A percentile compares a stretch with the other conserved stretches of the same genome.
Conservation (phyloP, 768 basidiomycete species). For the Termitomyces heimii region DNA sequence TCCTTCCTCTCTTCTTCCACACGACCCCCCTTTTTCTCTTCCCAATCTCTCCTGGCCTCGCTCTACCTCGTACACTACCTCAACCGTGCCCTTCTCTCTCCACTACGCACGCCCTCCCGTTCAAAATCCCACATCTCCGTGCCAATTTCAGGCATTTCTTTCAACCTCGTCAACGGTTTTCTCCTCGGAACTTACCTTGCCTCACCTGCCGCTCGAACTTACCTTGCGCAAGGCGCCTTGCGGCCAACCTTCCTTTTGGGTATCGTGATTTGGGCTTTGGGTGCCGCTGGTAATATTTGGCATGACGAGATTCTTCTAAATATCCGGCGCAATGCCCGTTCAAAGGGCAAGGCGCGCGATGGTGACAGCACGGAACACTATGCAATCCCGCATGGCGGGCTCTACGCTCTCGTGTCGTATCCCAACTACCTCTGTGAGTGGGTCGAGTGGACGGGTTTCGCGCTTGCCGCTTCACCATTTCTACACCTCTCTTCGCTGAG, state of each 20-base stretch:
- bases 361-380: constrained; percentile 7
- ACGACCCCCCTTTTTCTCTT: constrained; percentile 24
- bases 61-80: constrained; percentile 74
- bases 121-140: constrained; percentile 71
- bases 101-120: constrained; percentile 74
- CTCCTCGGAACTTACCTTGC: constrained; percentile 68
- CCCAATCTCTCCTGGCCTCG: constrained; percentile 44
- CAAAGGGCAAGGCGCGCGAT: constrained; percentile 26
- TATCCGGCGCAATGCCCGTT: constrained; percentile 61
- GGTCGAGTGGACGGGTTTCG: constrained; percentile 90
- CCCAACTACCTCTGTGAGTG: constrained; percentile 96
- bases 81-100: constrained; percentile 68
- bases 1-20: constrained; percentile 41
- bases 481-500: constrained; percentile 19
- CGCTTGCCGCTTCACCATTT: constrained; percentile 61
- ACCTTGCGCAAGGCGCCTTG: constrained; percentile 24
- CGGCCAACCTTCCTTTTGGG: constrained; percentile 54
- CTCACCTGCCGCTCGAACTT: constrained; percentile 43
- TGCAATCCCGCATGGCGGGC: constrained; percentile 71
- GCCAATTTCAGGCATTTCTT: constrained; percentile 43
- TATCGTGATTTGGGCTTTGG: constrained; percentile 59
- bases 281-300: constrained; percentile 73
- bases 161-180: constrained; percentile 71
- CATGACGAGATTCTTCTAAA: constrained; percentile 90
- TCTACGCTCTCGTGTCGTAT: constrained; percentile 78